phyloP scores from a whole-genome alignment of 2,329 filamentous ascomycete species.

The Ustilaginoidea virens region DNA sequence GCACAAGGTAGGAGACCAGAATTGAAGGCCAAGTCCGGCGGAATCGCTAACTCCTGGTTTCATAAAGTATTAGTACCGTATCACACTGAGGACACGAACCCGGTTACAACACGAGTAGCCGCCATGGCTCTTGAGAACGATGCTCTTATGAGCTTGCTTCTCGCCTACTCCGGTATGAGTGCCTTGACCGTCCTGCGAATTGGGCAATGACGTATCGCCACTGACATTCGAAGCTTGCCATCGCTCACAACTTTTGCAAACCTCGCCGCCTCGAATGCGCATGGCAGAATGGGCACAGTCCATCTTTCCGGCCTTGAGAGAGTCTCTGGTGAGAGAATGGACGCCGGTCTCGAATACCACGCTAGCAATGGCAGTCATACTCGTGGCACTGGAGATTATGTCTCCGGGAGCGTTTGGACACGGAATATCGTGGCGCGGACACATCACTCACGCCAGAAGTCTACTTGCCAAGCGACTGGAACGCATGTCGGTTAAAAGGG shows the following conservation, averaged over 20 bases:
- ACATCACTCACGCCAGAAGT: conserved; percentile 60
- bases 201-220: too few species aligned
- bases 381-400: conserved; percentile 70
- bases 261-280: conserved; percentile 58
- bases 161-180: conserved; percentile 54
- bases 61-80: conserved; percentile 30
- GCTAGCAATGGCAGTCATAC: conserved; percentile 71
- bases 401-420: conserved; percentile 69
- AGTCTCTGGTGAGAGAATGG: conserved; percentile 45
- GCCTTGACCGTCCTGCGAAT: too few species aligned
- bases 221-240: conserved; percentile 57
- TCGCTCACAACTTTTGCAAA: conserved; percentile 56
- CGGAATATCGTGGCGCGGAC: conserved; percentile 66
- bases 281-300: conserved; percentile 71
- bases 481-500: too few species aligned
- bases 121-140: conserved; percentile 52
- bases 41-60: conserved; percentile 23
- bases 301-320: conserved; percentile 58
- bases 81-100: conserved; percentile 36
- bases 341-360: conserved; percentile 56
- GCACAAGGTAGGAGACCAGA: conserved; percentile 50
- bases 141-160: conserved; percentile 59
- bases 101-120: conserved; percentile 32
- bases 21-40: too few species aligned
- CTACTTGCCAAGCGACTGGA: conserved; percentile 52